Base-by-base conservation (phyloP, 805 yeast genomes). In the Metschnikowia proteae region DNA sequence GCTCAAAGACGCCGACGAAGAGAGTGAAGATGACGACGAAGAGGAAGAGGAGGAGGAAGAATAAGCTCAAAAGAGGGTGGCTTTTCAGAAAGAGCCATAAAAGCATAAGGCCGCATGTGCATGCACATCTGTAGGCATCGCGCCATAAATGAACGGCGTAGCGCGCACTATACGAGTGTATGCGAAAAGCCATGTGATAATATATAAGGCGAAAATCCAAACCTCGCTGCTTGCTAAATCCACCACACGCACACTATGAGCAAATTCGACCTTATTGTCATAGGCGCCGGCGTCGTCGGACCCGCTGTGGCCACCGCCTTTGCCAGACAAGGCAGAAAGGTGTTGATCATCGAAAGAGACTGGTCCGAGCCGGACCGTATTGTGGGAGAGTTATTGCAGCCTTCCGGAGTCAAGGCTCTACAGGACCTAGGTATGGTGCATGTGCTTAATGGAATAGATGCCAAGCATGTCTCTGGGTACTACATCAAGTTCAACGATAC, bases 201-300 rank as follows among this genome's bases (percentile, higher is more conserved):
- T 31, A 40, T 30, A 40, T 23, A 31, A 6, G 31, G 36, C 43
- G 36, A 31, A 31, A 40, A 31, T 25, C 36, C 35, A 40, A 5
- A 11, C 35, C 27, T 13, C 38, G 27, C 27, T 23, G 22, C 23
- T 35, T 23, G 38, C 38, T 23, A 23, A 33, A 4, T 23, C 25
- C n/a, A 35, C 28, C 17, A 28, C 32, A 27, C 26, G 8, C 9
- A 4, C 10, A 7, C 2, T 28, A 46, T 36, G 50, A 30, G 48
- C 27, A 34, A 41, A 5, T 37, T 47, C 67, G 99, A 94, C 62
- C 92, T 84, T 44, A 83, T 92, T 37, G 86, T 94, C 26, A 82
- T 94, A 35, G 99, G 99, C n/a, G 97, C 98, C n/a, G 99, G 99
- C 48, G 96, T 92, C 22, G 84, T 89, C 25, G 99, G 99, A 1